phyloP scores from a whole-genome alignment of 1,139 yeast species.

The Blastobotrys raffinosifermentans region DNA sequence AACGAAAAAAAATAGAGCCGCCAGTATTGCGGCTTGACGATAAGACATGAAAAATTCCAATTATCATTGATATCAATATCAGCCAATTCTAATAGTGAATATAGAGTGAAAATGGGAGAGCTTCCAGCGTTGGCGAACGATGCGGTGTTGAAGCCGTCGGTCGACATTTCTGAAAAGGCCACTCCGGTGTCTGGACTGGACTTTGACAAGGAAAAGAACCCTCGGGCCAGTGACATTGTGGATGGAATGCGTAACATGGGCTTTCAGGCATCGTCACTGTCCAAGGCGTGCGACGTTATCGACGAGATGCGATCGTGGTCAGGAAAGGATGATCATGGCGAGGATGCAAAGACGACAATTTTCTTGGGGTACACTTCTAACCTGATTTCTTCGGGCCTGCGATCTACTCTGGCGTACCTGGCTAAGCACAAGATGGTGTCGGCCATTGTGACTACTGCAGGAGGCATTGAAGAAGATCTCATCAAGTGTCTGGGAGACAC shows the following conservation, averaged over 20 bases:
- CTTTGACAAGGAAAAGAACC: conserved; percentile 61
- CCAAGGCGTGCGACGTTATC: conserved; percentile 85
- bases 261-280: conserved; percentile 88
- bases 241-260: conserved; percentile 91
- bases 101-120: neutral
- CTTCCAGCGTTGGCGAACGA: conserved; percentile 29
- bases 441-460: conserved; percentile 93
- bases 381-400: conserved; percentile 85
- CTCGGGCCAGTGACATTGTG: conserved; percentile 73
- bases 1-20: too few species aligned
- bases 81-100: neutral
- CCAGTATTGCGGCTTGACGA: too few species aligned
- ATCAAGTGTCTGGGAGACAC: conserved; percentile 96
- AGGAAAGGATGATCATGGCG: conserved; percentile 77
- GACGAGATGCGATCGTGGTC: conserved; percentile 90
- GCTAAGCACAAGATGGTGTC: conserved; percentile 93
- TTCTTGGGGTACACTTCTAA: conserved; percentile 97
- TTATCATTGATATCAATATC: too few species aligned
- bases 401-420: conserved; percentile 82
- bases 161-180: conserved; percentile 75
- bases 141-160: conserved; percentile 84
- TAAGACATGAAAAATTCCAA: too few species aligned
- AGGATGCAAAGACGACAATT: conserved; percentile 71
- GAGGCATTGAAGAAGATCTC: conserved; percentile 96
- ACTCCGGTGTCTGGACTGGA: conserved; percentile 81